phyloP scores from a whole-genome alignment of 305 asterid species.

The Coffea humblotiana region DNA sequence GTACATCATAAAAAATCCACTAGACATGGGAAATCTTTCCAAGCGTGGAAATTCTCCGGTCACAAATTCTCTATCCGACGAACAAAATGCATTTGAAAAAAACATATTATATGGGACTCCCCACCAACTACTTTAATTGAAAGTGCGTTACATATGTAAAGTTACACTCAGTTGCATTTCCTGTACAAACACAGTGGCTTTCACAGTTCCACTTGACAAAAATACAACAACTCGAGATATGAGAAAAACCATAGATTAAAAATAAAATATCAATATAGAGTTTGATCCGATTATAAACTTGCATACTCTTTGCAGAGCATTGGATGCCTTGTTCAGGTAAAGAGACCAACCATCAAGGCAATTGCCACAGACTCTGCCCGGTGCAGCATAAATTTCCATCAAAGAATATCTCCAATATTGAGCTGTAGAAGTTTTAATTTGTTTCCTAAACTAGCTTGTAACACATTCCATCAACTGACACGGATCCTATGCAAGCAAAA shows the following conservation, averaged over 20 bases:
- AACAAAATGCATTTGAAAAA: not conserved
- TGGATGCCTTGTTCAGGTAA: not conserved
- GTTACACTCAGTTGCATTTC: constrained; percentile 8
- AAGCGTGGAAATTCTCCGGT: too few species aligned
- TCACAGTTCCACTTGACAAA: not conserved
- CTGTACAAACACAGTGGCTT: constrained; percentile 17
- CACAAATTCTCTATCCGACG: too few species aligned
- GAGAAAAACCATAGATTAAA: not conserved
- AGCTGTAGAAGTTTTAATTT: not conserved
- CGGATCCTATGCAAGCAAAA: not conserved
- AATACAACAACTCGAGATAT: not conserved
- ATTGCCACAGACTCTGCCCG: not conserved
- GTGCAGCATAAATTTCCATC: not conserved
- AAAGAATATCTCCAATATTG: not conserved
- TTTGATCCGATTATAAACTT: too few species aligned
- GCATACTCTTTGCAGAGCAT: not conserved
- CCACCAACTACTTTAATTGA: not conserved
- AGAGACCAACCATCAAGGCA: not conserved
- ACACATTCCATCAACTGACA: not conserved
- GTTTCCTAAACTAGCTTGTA: not conserved
- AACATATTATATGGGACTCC: not conserved
- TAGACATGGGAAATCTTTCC: too few species aligned
- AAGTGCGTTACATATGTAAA: not conserved
- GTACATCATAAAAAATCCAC: too few species aligned
- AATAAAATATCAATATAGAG: not conserved